Evolutionary conservation across 1,284 basidiomycete genomes (phyloP).

Genomic region (Cryptococcus hybrid): DNA sequence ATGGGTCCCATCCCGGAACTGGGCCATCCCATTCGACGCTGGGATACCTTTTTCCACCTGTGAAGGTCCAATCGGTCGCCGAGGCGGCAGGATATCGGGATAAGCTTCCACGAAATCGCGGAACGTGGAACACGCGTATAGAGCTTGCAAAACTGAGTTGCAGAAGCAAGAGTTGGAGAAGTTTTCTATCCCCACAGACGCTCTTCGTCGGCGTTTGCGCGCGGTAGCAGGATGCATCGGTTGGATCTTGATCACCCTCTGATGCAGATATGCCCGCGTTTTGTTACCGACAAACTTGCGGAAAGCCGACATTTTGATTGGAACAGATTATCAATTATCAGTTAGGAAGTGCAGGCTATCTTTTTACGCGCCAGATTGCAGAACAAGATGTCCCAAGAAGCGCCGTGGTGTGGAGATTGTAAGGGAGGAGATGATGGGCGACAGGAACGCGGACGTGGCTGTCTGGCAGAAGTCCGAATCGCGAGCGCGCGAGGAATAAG

Average conservation of each 20-base stretch:
- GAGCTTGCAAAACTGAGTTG: slow-evolving; percentile 94
- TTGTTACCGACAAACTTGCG: slow-evolving; percentile 1
- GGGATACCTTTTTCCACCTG: slow-evolving; percentile 14
- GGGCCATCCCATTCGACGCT: neutral
- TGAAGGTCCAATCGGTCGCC: slow-evolving; percentile 41
- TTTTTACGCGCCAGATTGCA: no score
- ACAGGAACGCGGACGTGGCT: no score
- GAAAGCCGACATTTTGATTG: neutral
- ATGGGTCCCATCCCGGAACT: slow-evolving; percentile 8
- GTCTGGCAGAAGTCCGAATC: no score
- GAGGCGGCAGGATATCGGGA: slow-evolving; percentile 42
- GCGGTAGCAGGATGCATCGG: neutral
- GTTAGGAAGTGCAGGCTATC: no score
- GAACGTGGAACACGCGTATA: slow-evolving; percentile 85
- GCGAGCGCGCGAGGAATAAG: no score
- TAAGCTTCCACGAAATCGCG: slow-evolving; percentile 68
- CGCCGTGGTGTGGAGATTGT: neutral
- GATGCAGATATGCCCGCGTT: no score
- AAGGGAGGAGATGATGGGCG: neutral
- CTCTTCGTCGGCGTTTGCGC: slow-evolving; percentile 26
- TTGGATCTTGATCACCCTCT: no score
- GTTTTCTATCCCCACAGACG: slow-evolving; percentile 79
- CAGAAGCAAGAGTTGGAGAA: slow-evolving; percentile 91
- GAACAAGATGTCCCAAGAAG: no score
- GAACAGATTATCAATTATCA: no score